These are phyloP conservation scores for Ophiostoma ulmi DNA, from an alignment of 2,329 filamentous ascomycete genomes.

Conservation along the genomic window DNA sequence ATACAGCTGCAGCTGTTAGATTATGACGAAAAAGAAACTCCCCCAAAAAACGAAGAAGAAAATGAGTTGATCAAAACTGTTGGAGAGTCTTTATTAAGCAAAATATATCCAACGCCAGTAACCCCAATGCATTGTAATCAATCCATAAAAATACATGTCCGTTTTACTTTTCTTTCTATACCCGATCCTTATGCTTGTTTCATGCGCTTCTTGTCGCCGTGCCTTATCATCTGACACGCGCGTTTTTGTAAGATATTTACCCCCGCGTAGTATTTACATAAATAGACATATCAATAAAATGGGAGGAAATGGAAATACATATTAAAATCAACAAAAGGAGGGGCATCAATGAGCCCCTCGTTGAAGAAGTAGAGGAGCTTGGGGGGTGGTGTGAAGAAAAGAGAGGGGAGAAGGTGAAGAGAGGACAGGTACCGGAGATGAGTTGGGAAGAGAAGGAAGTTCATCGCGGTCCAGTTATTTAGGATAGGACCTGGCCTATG, in stretches of 20 bases:
- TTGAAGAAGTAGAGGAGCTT: neutral
- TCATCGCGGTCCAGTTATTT: neutral
- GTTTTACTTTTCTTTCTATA: neutral
- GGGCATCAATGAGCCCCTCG: neutral
- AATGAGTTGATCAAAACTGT: neutral
- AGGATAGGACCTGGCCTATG: conserved; percentile 9
- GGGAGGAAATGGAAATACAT: neutral
- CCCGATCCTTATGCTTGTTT: conserved; percentile 12
- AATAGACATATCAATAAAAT: neutral
- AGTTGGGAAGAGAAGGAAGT: neutral
- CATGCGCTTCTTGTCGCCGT: conserved; percentile 11
- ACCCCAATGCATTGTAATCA: neutral
- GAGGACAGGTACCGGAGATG: neutral
- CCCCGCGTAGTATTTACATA: conserved; percentile 13
- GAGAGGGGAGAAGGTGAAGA: neutral
- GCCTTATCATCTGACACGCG: conserved; percentile 3
- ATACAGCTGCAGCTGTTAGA: neutral
- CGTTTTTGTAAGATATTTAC: neutral
- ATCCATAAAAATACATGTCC: neutral
- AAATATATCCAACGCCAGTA: neutral
- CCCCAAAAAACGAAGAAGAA: neutral
- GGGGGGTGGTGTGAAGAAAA: neutral
- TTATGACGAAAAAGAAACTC: neutral
- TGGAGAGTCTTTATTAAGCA: neutral
- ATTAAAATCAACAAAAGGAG: neutral